phyloP scores from a whole-genome alignment of 2,329 filamentous ascomycete species.

The Metarhizium humberi region DNA sequence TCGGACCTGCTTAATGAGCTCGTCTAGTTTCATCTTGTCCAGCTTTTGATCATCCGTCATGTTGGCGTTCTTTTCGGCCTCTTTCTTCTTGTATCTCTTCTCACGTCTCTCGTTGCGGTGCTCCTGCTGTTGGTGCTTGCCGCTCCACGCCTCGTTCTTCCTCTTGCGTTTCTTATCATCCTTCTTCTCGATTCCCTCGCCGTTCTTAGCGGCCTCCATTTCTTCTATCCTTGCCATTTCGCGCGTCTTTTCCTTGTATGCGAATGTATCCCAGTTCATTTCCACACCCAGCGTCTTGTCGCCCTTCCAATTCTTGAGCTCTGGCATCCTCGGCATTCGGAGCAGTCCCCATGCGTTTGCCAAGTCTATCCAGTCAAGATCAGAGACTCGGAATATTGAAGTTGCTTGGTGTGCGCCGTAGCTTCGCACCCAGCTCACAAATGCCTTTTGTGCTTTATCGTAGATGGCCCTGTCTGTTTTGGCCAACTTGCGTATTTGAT shows the following conservation, averaged over 20 bases:
- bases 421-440: slow-evolving; percentile 86
- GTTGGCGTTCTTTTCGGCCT: slow-evolving; percentile 50
- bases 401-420: slow-evolving; percentile 86
- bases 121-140: slow-evolving; percentile 57
- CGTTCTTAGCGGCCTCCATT: slow-evolving; percentile 38
- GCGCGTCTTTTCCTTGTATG: slow-evolving; percentile 62
- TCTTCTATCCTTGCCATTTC: slow-evolving; percentile 56
- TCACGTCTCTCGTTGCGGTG: slow-evolving; percentile 52
- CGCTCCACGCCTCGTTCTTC: slow-evolving; percentile 64
- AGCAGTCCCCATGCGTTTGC: slow-evolving; percentile 80
- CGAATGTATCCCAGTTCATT: slow-evolving; percentile 58
- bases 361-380: slow-evolving; percentile 78
- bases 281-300: slow-evolving; percentile 54
- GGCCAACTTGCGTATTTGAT: slow-evolving; percentile 52
- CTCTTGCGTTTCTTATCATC: slow-evolving; percentile 44
- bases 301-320: slow-evolving; percentile 64
- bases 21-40: slow-evolving; percentile 52
- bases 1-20: slow-evolving; percentile 56
- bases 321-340: slow-evolving; percentile 87
- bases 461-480: slow-evolving; percentile 49
- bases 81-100: slow-evolving; percentile 53
- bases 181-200: slow-evolving; percentile 24
- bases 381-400: slow-evolving; percentile 77
- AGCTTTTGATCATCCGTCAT: slow-evolving; percentile 65
- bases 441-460: slow-evolving; percentile 83